Evolutionary conservation across 2,329 filamentous ascomycete species (phyloP).

Genomic region (Ophiostoma perfectum): DNA sequence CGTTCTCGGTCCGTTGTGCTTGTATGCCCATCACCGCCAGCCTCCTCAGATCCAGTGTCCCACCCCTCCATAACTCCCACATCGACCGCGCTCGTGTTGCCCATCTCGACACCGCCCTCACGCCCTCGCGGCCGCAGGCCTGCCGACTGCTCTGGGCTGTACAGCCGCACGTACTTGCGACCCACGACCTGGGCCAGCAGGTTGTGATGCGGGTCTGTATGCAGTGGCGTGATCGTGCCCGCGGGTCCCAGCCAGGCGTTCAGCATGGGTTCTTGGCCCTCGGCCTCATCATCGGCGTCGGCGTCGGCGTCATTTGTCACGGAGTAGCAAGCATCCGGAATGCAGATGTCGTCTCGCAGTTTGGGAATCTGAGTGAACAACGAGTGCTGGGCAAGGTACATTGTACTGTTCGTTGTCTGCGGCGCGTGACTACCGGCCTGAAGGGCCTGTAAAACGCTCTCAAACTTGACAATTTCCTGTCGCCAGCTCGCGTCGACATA

Average conservation of each 20-base stretch:
- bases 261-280: not conserved
- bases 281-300: slow-evolving; percentile 19
- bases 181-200: slow-evolving; percentile 85
- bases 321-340: slow-evolving; percentile 82
- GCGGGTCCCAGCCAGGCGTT: slow-evolving; percentile 82
- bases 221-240: slow-evolving; percentile 83
- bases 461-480: slow-evolving; percentile 72
- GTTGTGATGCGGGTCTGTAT: slow-evolving; percentile 93
- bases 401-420: slow-evolving; percentile 39
- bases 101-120: slow-evolving; percentile 78
- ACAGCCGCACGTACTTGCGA: slow-evolving; percentile 85
- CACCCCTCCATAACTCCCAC: slow-evolving; percentile 62
- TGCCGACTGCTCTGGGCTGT: slow-evolving; percentile 59
- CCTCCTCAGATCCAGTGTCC: slow-evolving; percentile 36
- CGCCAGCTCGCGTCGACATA: slow-evolving; percentile 85
- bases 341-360: slow-evolving; percentile 66
- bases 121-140: slow-evolving; percentile 55
- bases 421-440: not conserved
- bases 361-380: slow-evolving; percentile 76
- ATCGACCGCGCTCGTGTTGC: slow-evolving; percentile 79
- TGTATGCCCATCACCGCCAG: slow-evolving; percentile 24
- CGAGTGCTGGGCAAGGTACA: slow-evolving; percentile 89
- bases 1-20: slow-evolving; percentile 12
- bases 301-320: slow-evolving; percentile 40
- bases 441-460: slow-evolving; percentile 54